These are phyloP conservation scores for Escallonia rubra DNA, from an alignment of 129 eudicot species.

Conservation along the genomic window DNA sequence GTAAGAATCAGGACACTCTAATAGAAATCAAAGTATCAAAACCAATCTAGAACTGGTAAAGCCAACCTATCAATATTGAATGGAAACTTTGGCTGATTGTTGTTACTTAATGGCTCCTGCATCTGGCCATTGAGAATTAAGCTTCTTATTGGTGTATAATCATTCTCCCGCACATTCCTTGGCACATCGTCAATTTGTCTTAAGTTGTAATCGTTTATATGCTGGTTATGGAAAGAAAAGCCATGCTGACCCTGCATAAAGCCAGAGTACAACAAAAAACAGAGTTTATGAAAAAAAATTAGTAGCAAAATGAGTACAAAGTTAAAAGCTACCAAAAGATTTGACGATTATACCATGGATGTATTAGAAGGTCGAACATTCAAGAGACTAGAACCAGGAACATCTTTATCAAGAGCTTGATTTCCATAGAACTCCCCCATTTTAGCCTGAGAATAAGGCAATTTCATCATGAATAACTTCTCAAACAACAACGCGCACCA, in stretches of 20 bases:
- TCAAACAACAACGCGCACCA: not conserved
- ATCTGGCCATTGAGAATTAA: slow-evolving; percentile 20
- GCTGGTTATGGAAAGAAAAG: slow-evolving; percentile 33
- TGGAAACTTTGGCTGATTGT: slow-evolving; percentile 19
- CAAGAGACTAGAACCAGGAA: slow-evolving; percentile 19
- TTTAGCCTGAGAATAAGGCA: slow-evolving; percentile 28
- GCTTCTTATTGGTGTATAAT: slow-evolving; percentile 28
- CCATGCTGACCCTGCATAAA: slow-evolving; percentile 46
- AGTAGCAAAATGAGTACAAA: not conserved
- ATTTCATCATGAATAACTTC: not conserved
- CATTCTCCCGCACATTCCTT: slow-evolving; percentile 39
- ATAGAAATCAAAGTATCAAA: not conserved
- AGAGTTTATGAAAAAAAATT: not conserved
- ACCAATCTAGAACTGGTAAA: slow-evolving; percentile 1
- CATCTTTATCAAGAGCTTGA: slow-evolving; percentile 30
- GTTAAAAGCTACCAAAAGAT: not conserved
- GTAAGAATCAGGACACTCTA: not conserved
- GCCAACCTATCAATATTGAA: slow-evolving; percentile 48
- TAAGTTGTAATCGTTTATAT: slow-evolving; percentile 37
- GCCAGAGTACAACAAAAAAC: not conserved
- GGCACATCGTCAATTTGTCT: slow-evolving; percentile 33
- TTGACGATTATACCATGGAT: slow-evolving; percentile 23
- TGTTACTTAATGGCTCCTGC: slow-evolving; percentile 12
- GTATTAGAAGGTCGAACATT: slow-evolving; percentile 21
- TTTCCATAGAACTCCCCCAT: slow-evolving; percentile 34